A percentile compares a stretch with the other conserved stretches of the same genome.
phyloP scores from a whole-genome alignment of 2,329 filamentous ascomycete genomes.

The Nannizzia gypsea region DNA sequence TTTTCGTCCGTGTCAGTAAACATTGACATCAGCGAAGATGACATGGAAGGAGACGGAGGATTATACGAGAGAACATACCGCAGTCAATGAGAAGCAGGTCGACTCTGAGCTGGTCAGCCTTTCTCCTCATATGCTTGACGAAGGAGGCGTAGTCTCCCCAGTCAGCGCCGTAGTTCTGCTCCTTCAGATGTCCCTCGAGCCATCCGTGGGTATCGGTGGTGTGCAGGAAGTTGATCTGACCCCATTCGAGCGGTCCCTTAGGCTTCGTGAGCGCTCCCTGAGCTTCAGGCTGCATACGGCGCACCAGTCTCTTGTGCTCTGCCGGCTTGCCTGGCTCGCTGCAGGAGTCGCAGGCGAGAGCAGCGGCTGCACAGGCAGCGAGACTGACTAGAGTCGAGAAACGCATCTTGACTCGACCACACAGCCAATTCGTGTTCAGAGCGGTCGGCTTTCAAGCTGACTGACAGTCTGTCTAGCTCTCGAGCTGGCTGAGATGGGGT shows the following conservation, averaged over 20 bases:
- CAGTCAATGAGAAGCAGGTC: constrained; percentile 90
- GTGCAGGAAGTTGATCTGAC: constrained; percentile 93
- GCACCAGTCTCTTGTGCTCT: constrained; percentile 15
- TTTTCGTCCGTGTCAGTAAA: constrained; percentile 11
- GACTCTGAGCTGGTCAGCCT: constrained; percentile 63
- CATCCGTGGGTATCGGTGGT: constrained; percentile 95
- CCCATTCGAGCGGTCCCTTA: constrained; percentile 45
- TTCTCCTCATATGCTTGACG: constrained; percentile 64
- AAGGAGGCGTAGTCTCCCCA: constrained; percentile 99
- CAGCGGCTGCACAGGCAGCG: not conserved
- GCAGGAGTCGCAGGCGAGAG: constrained; percentile 15
- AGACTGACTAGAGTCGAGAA: constrained; percentile 7
- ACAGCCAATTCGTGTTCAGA: not conserved
- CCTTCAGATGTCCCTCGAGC: constrained; percentile 85
- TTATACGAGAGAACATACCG: constrained; percentile 35
- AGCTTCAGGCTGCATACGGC: constrained; percentile 17
- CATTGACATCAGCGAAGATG: not conserved
- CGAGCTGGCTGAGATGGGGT: not conserved
- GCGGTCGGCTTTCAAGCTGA: not conserved
- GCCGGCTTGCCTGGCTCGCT: constrained; percentile 14
- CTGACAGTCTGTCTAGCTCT: not conserved
- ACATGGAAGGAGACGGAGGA: not conserved
- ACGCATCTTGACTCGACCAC: constrained; percentile 1
- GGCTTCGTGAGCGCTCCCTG: constrained; percentile 15
- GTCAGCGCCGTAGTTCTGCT: constrained; percentile 65